Percentiles rank a stretch among this genome's conserved stretches.
phyloP scores from a whole-genome alignment of 768 basidiomycete species.

The Panus rudis region DNA sequence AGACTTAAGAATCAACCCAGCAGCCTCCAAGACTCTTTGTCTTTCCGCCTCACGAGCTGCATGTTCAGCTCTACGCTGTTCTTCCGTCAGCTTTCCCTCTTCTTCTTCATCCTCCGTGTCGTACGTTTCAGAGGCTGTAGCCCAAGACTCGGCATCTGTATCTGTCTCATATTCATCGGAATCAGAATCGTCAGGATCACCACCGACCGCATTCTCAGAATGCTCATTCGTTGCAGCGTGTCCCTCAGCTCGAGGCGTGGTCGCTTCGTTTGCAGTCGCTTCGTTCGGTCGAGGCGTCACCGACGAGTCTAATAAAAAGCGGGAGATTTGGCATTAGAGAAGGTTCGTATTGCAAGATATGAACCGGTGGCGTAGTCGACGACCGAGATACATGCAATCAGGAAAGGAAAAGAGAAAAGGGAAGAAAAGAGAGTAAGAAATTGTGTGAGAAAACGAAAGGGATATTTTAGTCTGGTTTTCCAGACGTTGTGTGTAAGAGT shows the following conservation, averaged over 20 bases:
- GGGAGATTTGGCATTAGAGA: no score
- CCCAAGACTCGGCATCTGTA: no score
- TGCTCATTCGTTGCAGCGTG: no score
- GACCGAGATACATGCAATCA: no score
- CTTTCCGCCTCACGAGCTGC: slow-evolving; percentile 68
- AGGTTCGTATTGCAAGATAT: no score
- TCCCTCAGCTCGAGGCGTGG: no score
- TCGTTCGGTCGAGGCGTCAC: no score
- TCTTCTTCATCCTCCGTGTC: slow-evolving; percentile 32
- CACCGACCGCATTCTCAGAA: slow-evolving; percentile 1
- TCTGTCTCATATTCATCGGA: slow-evolving; percentile 18
- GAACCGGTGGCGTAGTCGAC: no score
- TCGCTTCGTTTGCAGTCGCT: background rate
- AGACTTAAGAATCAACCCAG: slow-evolving; percentile 73
- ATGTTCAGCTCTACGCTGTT: slow-evolving; percentile 43
- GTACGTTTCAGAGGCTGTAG: slow-evolving; percentile 40
- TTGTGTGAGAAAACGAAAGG: slow-evolving; percentile 53
- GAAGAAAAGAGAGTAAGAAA: no score
- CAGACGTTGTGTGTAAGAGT: slow-evolving; percentile 35
- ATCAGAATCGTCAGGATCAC: slow-evolving; percentile 20
- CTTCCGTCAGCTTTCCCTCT: slow-evolving; percentile 27
- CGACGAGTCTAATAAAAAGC: no score
- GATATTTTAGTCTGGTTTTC: slow-evolving; percentile 76
- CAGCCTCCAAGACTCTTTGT: slow-evolving; percentile 78
- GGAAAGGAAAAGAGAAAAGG: no score